Percentiles rank a stretch among this genome's conserved stretches.
phyloP scores from a whole-genome alignment of 2,329 filamentous ascomycete genomes.

The Xylaria sp. region DNA sequence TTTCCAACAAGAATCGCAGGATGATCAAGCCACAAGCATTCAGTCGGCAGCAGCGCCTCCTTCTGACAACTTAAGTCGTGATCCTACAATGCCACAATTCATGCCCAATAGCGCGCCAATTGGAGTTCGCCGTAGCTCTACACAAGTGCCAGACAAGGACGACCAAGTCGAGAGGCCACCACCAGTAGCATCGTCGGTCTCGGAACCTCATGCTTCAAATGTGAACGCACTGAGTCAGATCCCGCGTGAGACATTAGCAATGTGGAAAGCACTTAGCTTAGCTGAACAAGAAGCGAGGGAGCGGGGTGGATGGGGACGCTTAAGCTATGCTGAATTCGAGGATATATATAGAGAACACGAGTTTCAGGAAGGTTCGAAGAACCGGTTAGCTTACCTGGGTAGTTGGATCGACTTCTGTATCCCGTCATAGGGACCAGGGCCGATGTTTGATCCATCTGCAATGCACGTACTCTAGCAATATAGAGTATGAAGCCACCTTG shows the following conservation, averaged over 20 bases:
- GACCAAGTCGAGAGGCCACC: neutral
- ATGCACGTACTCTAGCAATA: neutral
- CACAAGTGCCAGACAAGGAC: neutral
- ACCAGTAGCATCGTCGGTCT: neutral
- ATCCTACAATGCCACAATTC: constrained; percentile 76
- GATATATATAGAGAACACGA: constrained; percentile 68
- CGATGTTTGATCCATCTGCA: neutral
- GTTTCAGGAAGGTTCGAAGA: constrained; percentile 68
- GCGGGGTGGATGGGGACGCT: constrained; percentile 81
- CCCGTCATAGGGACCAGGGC: constrained; percentile 57
- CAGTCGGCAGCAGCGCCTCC: constrained; percentile 5
- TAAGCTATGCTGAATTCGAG: constrained; percentile 84
- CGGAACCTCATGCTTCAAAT: constrained; percentile 27
- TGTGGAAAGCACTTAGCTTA: constrained; percentile 67
- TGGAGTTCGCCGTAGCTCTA: constrained; percentile 7
- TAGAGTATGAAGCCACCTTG: neutral
- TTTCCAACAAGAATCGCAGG: neutral
- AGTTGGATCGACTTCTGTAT: constrained; percentile 90
- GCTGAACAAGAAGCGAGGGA: constrained; percentile 74
- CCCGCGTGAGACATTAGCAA: constrained; percentile 52
- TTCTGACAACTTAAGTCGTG: constrained; percentile 48
- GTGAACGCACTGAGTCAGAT: constrained; percentile 46
- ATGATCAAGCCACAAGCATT: neutral
- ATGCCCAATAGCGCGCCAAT: constrained; percentile 62
- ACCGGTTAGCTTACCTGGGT: constrained; percentile 81